A percentile compares a stretch with the other conserved stretches of the same genome.
These are phyloP conservation scores for Suhomyces emberorum DNA, from an alignment of 805 yeast genomes.

Conservation along the genomic window DNA sequence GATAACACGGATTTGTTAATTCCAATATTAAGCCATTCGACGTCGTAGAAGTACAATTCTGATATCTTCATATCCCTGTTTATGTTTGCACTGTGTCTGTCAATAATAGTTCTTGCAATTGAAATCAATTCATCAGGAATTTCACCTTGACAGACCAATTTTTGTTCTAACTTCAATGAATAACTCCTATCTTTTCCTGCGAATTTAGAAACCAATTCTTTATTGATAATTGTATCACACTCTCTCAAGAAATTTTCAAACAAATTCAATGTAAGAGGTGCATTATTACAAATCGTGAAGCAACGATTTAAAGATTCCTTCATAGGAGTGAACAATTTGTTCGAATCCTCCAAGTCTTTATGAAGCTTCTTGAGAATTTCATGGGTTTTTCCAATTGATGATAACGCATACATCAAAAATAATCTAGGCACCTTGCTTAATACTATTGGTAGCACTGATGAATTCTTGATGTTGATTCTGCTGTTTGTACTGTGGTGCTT, in stretches of 20 bases:
- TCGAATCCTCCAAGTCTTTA: constrained; percentile 44
- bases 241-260: constrained; percentile 64
- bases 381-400: constrained; percentile 61
- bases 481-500: constrained; percentile 16
- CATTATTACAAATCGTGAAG: constrained; percentile 44
- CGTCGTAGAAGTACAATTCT: constrained; percentile 59
- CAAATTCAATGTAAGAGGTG: constrained; percentile 53
- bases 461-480: constrained; percentile 25
- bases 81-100: constrained; percentile 43
- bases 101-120: constrained; percentile 43
- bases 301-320: constrained; percentile 50
- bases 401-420: constrained; percentile 60
- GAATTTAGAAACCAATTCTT: constrained; percentile 23
- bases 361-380: constrained; percentile 56
- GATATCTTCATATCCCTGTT: constrained; percentile 48
- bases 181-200: constrained; percentile 21
- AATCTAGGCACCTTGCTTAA: constrained; percentile 70
- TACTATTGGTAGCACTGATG: constrained; percentile 55
- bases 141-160: constrained; percentile 57
- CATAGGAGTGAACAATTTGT: constrained; percentile 46
- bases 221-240: constrained; percentile 41
- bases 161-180: constrained; percentile 55
- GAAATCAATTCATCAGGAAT: constrained; percentile 46
- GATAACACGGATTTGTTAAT: constrained; percentile 9
- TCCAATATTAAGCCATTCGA: constrained; percentile 59